Evolutionary conservation across 2,329 filamentous ascomycete genomes (phyloP), one percentile per base, ranked within the genome.

Genomic region (Xylaria sp.): DNA sequence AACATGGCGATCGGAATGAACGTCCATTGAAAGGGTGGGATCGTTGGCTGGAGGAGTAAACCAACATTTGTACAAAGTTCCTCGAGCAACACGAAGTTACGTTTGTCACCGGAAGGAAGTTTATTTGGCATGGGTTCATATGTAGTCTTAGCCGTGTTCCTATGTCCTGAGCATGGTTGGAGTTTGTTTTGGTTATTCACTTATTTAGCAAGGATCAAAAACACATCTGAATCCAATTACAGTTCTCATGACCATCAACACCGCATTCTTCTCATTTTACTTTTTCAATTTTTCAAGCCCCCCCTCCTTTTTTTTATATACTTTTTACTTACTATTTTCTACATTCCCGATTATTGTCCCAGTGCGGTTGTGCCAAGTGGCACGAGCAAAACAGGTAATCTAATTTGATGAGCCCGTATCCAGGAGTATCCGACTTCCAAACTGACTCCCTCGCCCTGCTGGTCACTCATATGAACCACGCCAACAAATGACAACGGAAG

Each of bases 91-190:
- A 58, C 53, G 62, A 65, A 63, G 56, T 65, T 64, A 69, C 61
- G 66, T 63, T 63, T 64, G 65, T 61, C 65, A 58, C 55, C 31
- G 54, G 61, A 60, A 57, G 64, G 64, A 60, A 59, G n/a, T 60
- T 45, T 59, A 57, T 63, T 61, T 47, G 63, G 38, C 53, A 60
- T 64, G 53, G 68, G 43, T 54, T 64, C 43, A 54, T 66, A 57
- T 68, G 58, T 68, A 68, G 66, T 65, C 66, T 60, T 60, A 61
- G 60, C 65, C 65, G 63, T 65, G 68, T 69, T 69, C 63, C 61
- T 69, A 66, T 65, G 42, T 60, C 42, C 47, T n/a, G 55, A 61
- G 65, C 65, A 67, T 66, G 60, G 65, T 67, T 57, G 65, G 65
- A 61, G 63, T 67, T 66, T 43, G n/a, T n/a, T n/a, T 56, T 57